Conservation (phyloP, 495 filamentous ascomycete species). For the Articulospora tetracladia region DNA sequence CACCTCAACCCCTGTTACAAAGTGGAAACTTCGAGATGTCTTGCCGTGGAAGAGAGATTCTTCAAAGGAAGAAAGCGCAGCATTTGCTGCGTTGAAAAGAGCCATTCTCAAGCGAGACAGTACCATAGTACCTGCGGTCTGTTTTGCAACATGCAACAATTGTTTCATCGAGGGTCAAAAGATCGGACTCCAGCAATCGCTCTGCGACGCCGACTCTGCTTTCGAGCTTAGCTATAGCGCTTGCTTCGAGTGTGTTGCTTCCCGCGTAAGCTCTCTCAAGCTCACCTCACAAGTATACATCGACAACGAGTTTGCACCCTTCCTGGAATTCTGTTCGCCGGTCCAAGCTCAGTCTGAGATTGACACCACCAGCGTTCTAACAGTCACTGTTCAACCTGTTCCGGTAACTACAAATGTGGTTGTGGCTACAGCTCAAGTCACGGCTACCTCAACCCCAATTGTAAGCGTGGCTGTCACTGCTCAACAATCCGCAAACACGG, state of each 20-base stretch:
- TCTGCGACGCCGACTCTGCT: conserved; percentile 40
- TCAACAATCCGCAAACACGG: no score
- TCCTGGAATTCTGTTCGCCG: conserved; percentile 17
- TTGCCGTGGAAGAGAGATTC: not conserved
- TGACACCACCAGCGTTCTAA: not conserved
- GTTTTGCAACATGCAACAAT: conserved; percentile 52
- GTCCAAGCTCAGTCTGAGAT: conserved; percentile 1
- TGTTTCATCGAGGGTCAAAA: conserved; percentile 41
- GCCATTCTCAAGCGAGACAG: conserved; percentile 32
- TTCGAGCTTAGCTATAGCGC: conserved; percentile 33
- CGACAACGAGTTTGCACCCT: conserved; percentile 19
- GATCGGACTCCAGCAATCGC: conserved; percentile 37
- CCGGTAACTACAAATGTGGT: conserved; percentile 26
- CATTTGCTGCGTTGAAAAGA: not conserved
- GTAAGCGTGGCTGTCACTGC: not conserved
- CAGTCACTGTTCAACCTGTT: conserved; percentile 14
- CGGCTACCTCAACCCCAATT: conserved; percentile 1
- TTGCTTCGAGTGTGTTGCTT: conserved; percentile 38
- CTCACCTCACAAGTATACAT: conserved; percentile 14
- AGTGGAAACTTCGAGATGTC: not conserved
- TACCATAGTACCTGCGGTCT: conserved; percentile 37
- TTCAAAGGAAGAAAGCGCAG: not conserved
- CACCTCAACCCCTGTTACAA: not conserved
- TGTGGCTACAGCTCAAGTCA: conserved; percentile 27
- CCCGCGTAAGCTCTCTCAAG: conserved; percentile 12